Base-by-base conservation (phyloP, 2,329 filamentous ascomycete genomes). In the Metarhizium brunneum region DNA sequence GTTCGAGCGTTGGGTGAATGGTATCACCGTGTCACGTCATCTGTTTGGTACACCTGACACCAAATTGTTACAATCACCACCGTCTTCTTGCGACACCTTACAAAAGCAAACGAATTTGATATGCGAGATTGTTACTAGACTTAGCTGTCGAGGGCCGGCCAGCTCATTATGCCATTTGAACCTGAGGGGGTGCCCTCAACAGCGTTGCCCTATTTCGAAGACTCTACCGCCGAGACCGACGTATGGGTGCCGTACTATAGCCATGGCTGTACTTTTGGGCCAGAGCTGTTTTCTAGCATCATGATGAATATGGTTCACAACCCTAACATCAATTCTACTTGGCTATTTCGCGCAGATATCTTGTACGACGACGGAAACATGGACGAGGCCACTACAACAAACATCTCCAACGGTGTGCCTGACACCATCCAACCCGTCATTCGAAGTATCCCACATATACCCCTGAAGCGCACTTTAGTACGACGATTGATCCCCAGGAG, bases 401-500 rank as follows among this genome's bases (percentile, higher is more conserved):
- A 10, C 5, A 8, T n/a, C n/a, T 36, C 11, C 35, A 47, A 11
- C 25, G n/a, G n/a, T 49, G 35, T 20, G 32, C 35, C 42, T 11
- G 43, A 47, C 10, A n/a, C 29, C 8, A 47, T 50, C 18, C 52
- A 35, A 32, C 62, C 60, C 6, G 10, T 58, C 14, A 42, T 47
- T 30, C 57, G 59, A 25, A 43, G 59, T 14, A 61, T 73, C 8
- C 50, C 54, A 13, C 61, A 58, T 50, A 66, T 71, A 53, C 56
- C 52, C 30, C 73, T 84, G 36, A 75, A 79, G 29, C 84, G 86
- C 60, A 83, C 83, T 1, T 76, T 96, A 20, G 81, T 96, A 7
- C 81, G 92, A 57, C 86, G 79, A 58, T 74, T 96, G 63, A 85
- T 96, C 50, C 92, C 92, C 3, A 79, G 92, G 52, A 96, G 96